These are phyloP conservation scores for Pholiota conissans DNA, from an alignment of 768 basidiomycete species.

Conservation along the genomic window DNA sequence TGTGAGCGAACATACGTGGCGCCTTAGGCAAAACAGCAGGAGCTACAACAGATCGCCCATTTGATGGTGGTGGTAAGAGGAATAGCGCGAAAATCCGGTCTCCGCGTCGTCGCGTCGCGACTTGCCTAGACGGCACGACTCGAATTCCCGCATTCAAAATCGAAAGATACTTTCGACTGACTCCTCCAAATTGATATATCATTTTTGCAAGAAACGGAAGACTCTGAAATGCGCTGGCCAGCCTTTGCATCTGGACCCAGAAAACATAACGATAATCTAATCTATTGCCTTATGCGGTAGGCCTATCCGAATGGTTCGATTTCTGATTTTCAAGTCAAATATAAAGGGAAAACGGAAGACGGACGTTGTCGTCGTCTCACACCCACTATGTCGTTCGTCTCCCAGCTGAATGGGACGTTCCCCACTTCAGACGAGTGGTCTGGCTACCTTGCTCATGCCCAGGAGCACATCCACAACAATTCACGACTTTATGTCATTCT, in stretches of 20 bases:
- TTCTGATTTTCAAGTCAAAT: slow-evolving; percentile 24
- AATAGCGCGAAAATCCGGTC: neutral
- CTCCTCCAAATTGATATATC: neutral
- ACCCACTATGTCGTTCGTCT: slow-evolving; percentile 36
- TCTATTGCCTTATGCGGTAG: slow-evolving; percentile 16
- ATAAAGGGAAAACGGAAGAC: slow-evolving; percentile 14
- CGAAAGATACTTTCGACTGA: neutral
- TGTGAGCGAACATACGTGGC: too few species aligned
- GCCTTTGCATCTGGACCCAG: neutral
- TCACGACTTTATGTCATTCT: slow-evolving; percentile 41
- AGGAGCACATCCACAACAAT: slow-evolving; percentile 36
- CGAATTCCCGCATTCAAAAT: neutral
- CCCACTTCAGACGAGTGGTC: slow-evolving; percentile 44
- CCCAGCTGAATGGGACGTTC: slow-evolving; percentile 35
- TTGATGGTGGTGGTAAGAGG: too few species aligned
- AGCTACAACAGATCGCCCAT: too few species aligned
- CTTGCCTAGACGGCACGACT: neutral
- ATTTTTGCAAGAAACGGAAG: neutral
- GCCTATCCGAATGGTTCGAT: slow-evolving; percentile 32
- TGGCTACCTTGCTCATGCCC: slow-evolving; percentile 40
- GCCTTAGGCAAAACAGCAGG: too few species aligned
- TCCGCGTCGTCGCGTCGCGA: neutral
- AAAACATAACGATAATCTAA: slow-evolving; percentile 15
- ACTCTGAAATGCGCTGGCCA: neutral
- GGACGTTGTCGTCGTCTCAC: slow-evolving; percentile 4